Percentiles rank a stretch among this genome's conserved stretches.
Conservation (phyloP, 2,329 filamentous ascomycete genomes). For the Aspergillus pseudotamarii region DNA sequence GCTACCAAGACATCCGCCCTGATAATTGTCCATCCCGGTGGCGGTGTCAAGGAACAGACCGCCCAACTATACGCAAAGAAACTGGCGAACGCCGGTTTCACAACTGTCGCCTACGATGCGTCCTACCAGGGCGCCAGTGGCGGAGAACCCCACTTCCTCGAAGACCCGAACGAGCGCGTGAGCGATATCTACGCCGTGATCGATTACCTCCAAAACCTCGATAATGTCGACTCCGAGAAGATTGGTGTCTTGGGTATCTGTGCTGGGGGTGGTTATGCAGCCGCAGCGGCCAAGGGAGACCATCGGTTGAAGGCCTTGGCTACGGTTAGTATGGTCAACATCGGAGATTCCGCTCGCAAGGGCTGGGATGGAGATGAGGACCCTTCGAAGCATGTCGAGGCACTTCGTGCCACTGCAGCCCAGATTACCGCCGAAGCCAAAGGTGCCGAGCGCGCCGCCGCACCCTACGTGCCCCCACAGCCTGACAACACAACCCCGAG, state of each 20-base stretch:
- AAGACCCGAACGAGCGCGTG: background rate
- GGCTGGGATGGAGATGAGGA: background rate
- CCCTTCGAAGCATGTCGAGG: background rate
- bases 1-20: background rate
- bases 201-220: background rate
- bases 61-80: background rate
- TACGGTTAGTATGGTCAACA: background rate
- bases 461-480: background rate
- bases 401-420: background rate
- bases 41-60: background rate
- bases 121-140: background rate
- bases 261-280: background rate
- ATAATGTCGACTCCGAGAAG: background rate
- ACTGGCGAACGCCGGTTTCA: background rate
- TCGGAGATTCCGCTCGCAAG: background rate
- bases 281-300: background rate
- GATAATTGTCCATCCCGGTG: background rate
- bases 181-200: background rate
- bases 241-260: background rate
- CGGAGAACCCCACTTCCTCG: background rate
- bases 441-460: too few species aligned
- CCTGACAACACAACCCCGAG: background rate
- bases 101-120: background rate
- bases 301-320: background rate
- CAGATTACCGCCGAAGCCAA: too few species aligned